These are phyloP conservation scores for Gracilaria domingensis DNA, from an alignment of 23 red algal species.

Conservation along the genomic window DNA sequence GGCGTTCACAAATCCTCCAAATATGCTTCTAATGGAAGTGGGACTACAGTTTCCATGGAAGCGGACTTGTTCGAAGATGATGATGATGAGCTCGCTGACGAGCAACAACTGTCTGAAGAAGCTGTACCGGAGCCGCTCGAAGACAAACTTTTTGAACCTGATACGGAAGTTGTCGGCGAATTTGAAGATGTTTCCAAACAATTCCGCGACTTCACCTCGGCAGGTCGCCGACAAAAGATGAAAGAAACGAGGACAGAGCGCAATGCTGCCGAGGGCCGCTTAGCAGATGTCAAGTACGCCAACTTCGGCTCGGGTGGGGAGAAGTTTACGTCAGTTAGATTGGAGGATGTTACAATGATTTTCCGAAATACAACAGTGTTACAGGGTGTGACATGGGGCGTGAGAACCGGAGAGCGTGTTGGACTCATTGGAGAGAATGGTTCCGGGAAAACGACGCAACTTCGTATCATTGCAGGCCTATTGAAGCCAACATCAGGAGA, in stretches of 20 bases:
- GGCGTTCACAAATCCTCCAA: neutral
- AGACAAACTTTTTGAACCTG: constrained; percentile 65
- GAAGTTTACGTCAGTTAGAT: constrained; percentile 76
- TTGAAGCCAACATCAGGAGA: constrained; percentile 82
- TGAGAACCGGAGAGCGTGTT: constrained; percentile 91
- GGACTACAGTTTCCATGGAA: neutral
- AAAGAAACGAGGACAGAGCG: constrained; percentile 21
- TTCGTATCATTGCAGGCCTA: constrained; percentile 91
- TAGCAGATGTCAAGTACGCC: constrained; percentile 53
- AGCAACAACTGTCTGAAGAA: neutral
- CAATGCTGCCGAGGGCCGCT: constrained; percentile 43
- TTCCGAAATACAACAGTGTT: constrained; percentile 85
- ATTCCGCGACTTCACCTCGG: constrained; percentile 74
- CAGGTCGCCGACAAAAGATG: constrained; percentile 60
- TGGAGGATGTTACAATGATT: constrained; percentile 76
- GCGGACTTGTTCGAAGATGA: constrained; percentile 4
- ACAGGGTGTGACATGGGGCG: constrained; percentile 82
- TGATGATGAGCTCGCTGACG: neutral
- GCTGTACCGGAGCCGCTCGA: neutral
- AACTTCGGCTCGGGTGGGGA: constrained; percentile 68
- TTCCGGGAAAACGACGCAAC: constrained; percentile 89
- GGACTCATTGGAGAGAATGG: constrained; percentile 96
- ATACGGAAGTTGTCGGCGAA: constrained; percentile 67
- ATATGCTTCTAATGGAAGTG: constrained; percentile 5
- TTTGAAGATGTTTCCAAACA: constrained; percentile 74